Base-by-base conservation (phyloP, 345 rosid genomes). In the Kernera saxatilis region DNA sequence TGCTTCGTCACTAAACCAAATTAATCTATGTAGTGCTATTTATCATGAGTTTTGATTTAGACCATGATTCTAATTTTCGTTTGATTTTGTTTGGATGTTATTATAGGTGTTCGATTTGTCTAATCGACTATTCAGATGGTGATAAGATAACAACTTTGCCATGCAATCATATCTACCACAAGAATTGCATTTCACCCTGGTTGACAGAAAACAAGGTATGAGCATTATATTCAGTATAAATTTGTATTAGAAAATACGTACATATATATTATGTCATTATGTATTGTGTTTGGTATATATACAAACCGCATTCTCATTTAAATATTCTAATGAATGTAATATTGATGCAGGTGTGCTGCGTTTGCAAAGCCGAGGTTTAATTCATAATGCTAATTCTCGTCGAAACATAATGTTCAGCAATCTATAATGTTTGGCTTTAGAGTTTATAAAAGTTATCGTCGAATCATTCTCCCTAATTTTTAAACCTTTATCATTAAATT, bases 31-130 rank as follows among this genome's bases (percentile, higher is more conserved):
- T 7, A 32, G 12, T 8, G 18, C 9, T 46, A 17, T 32, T 11
- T 21, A 2, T 14, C 12, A 13, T 9, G 30, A 27, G 13, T 29
- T 32, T 29, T 14, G 0, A 1, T 41, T 32, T 58, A 21, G 9
- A 55, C 6, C 11, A 26, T 44, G 7, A 7, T 58, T 22, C 27
- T 61, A 27, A 30, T 2, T 22, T 33, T n/a, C 0, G 7, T 50
- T 49, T 54, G 5, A 2, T 45, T 37, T 27, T 10, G 23, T 65
- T 55, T 66, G 45, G 44, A 1, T 46, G 11, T 23, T 5, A 40
- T 44, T 39, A 9, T 5, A 74, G 78, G 54, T 74, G 78, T 67
- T 49, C 78, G 15, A 74, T 74, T 48, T 74, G 78, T 4, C 48
- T 57, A 9, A 22, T 27, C 8, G 73, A 66, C 3, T 74, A 35